Evolutionary conservation across 805 yeast genomes (phyloP), one percentile per base, ranked within the genome.

Genomic region (Kazachstania psychrophila): DNA sequence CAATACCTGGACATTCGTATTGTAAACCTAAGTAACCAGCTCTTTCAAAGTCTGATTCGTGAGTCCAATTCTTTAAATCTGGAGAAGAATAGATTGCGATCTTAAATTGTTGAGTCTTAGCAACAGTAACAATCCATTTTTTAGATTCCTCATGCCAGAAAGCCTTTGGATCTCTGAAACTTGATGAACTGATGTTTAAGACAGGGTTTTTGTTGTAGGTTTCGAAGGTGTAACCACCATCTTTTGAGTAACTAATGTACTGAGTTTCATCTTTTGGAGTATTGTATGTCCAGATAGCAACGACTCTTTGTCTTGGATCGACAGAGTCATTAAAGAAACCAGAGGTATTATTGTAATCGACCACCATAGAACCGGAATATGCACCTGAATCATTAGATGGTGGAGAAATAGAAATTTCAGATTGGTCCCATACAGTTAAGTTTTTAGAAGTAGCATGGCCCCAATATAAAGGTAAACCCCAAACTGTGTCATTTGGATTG

Each of bases 401-500:
- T 5, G 34, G 34, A 10, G 7, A 20, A 23, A 31, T 31, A 17
- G 34, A 18, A 3, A 31, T 17, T 7, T 23, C 16, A 6, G 9
- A 14, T 8, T 31, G 17, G 5, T 24, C 15, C 34, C 34, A 31
- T 11, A 13, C 11, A 15, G 34, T 31, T 23, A 31, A 31, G 23
- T 31, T 16, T 13, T 31, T 23, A 9, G 34, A 31, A 12, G 23
- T 23, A 7, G 34, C 27, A 22, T 31, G 34, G 11, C 34, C 34
- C 34, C 34, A 31, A 24, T 23, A 31, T 12, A 31, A 23, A 6
- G 34, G 34, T 23, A 31, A 31, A 31, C 34, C 34, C 34, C 34
- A 31, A 23, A 31, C 34, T 1, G 28, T 31, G n/a, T 31, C 34
- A 15, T 31, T 31, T 14, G 34, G 34, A 13, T 31, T 31, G 14